Evolutionary conservation across 805 yeast species (phyloP).

Genomic region (Starmerella vitae): DNA sequence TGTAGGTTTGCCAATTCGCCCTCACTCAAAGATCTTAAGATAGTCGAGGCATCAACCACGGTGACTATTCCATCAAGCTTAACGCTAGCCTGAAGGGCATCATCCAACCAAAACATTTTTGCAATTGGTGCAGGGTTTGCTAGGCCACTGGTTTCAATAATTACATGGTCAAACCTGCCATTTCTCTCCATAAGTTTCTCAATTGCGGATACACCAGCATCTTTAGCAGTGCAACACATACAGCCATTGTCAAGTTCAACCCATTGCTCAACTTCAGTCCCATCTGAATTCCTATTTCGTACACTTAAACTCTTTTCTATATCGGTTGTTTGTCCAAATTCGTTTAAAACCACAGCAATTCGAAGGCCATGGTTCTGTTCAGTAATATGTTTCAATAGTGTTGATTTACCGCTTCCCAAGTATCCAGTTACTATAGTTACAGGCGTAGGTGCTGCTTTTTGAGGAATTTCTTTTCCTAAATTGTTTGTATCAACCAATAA

Average conservation of each 20-base stretch:
- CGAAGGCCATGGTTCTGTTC: conserved; percentile 46
- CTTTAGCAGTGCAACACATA: conserved; percentile 90
- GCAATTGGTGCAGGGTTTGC: conserved; percentile 98
- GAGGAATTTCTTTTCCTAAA: background rate
- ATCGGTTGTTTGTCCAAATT: conserved; percentile 80
- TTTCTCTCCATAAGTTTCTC: conserved; percentile 58
- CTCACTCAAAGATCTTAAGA: conserved; percentile 54
- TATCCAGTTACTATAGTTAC: conserved; percentile 90
- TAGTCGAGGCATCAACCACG: conserved; percentile 58
- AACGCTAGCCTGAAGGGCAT: conserved; percentile 68
- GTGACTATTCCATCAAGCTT: conserved; percentile 86
- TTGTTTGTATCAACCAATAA: conserved; percentile 15
- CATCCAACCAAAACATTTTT: conserved; percentile 94
- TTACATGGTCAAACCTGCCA: conserved; percentile 72
- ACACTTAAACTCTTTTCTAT: conserved; percentile 80
- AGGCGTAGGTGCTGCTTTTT: conserved; percentile 38
- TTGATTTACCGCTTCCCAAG: conserved; percentile 83
- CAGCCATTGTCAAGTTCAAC: conserved; percentile 94
- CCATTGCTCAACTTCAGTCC: conserved; percentile 73
- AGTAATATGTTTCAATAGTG: conserved; percentile 65
- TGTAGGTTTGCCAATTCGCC: conserved; percentile 69
- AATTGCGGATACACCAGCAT: conserved; percentile 86
- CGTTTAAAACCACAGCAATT: conserved; percentile 77
- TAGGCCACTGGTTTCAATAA: conserved; percentile 86
- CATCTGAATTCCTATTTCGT: conserved; percentile 23